These are phyloP conservation scores for Xylaria sp. DNA, from an alignment of 2,329 filamentous ascomycete genomes.

Conservation along the genomic window DNA sequence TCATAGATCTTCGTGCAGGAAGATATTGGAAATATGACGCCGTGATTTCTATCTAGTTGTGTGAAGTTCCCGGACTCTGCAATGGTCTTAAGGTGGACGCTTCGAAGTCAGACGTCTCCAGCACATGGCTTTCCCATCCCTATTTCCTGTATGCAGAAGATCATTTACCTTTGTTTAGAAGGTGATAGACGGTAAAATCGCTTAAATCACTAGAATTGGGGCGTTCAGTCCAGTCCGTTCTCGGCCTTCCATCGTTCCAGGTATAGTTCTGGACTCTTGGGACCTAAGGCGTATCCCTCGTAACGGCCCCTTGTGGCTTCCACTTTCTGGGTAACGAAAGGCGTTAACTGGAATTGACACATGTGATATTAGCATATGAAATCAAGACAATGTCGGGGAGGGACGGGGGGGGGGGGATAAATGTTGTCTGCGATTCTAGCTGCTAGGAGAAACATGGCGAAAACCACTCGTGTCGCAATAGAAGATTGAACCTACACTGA, in stretches of 20 bases:
- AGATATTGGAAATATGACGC: neutral
- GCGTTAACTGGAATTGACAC: slow-evolving; percentile 66
- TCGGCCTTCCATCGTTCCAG: slow-evolving; percentile 70
- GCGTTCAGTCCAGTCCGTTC: slow-evolving; percentile 63
- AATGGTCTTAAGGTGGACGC: neutral
- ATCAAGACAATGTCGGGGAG: neutral
- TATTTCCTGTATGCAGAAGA: no score
- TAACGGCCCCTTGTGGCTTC: slow-evolving; percentile 59
- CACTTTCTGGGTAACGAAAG: slow-evolving; percentile 73
- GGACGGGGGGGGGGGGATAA: neutral
- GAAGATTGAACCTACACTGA: slow-evolving; percentile 63
- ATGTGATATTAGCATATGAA: slow-evolving; percentile 10
- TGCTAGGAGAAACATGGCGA: neutral
- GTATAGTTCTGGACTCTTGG: slow-evolving; percentile 66
- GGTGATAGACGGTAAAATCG: neutral
- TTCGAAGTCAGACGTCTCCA: no score
- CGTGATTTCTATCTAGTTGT: neutral
- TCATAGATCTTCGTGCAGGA: neutral
- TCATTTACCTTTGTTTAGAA: neutral
- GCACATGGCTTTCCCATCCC: neutral
- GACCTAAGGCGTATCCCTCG: slow-evolving; percentile 57
- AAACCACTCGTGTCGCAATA: neutral
- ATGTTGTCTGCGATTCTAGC: no score
- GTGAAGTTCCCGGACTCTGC: neutral
- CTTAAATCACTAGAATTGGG: neutral